These are phyloP conservation scores for Rhodotorula taiwanensis DNA, from an alignment of 768 basidiomycete species.

Conservation along the genomic window DNA sequence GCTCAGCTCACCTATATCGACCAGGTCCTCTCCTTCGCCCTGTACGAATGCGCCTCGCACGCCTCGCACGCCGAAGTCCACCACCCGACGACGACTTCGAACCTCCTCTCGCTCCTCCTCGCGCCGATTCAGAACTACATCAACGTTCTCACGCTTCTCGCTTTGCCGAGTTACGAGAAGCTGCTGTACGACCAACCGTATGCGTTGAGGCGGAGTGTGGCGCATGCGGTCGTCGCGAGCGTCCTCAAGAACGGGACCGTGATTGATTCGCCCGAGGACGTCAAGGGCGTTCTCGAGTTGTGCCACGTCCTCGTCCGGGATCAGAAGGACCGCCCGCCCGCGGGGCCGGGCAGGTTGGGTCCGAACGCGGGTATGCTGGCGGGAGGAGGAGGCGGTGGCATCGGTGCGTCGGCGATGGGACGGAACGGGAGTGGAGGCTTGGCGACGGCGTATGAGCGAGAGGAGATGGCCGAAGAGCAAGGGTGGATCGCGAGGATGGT, in stretches of 20 bases:
- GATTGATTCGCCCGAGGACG: constrained; percentile 87
- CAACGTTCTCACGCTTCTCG: constrained; percentile 93
- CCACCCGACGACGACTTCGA: constrained; percentile 72
- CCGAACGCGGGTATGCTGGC: constrained; percentile 57
- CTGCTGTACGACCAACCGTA: constrained; percentile 80
- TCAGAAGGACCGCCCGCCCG: constrained; percentile 45
- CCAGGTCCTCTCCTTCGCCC: constrained; percentile 86
- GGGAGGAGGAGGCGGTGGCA: constrained; percentile 43
- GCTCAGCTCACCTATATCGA: constrained; percentile 95
- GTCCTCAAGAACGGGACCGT: constrained; percentile 95
- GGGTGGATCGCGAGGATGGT: constrained; percentile 99
- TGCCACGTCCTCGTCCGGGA: constrained; percentile 89
- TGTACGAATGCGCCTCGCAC: constrained; percentile 62
- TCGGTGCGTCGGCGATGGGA: constrained; percentile 35
- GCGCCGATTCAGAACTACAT: constrained; percentile 95
- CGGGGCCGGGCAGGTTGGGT: constrained; percentile 44
- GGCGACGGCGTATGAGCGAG: constrained; percentile 54
- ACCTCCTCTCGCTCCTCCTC: constrained; percentile 83
- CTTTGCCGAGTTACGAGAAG: constrained; percentile 79
- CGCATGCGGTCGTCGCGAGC: constrained; percentile 87
- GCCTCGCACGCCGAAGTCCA: constrained; percentile 69
- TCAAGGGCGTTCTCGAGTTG: constrained; percentile 83
- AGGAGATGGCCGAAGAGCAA: constrained; percentile 95
- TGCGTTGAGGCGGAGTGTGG: constrained; percentile 80
- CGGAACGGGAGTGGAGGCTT: constrained; percentile 48